Evolutionary conservation across 2,329 filamentous ascomycete genomes (phyloP).

Genomic region (Fusarium succisae): DNA sequence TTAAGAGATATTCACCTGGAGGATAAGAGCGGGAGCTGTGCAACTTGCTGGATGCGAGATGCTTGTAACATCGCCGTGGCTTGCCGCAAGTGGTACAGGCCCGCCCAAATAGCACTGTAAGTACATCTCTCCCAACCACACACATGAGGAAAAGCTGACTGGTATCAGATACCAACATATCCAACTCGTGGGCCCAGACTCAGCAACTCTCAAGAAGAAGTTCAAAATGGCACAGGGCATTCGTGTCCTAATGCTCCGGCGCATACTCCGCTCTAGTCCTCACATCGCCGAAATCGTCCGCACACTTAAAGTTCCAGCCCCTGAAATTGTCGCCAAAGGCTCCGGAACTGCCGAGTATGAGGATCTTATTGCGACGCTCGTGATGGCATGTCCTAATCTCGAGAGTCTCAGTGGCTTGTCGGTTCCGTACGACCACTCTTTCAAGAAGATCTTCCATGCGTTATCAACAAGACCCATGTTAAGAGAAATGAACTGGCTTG

Average conservation of each 20-base stretch:
- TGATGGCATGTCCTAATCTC: constrained; percentile 73
- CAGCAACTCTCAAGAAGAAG: constrained; percentile 63
- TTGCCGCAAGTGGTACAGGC: constrained; percentile 62
- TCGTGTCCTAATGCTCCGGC: constrained; percentile 65
- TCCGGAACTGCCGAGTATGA: constrained; percentile 60
- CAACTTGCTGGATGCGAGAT: constrained; percentile 73
- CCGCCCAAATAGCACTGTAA: constrained; percentile 62
- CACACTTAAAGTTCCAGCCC: constrained; percentile 62
- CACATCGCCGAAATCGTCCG: constrained; percentile 65
- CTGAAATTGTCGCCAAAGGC: constrained; percentile 52
- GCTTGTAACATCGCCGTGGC: constrained; percentile 60
- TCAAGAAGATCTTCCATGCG: constrained; percentile 66
- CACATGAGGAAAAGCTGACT: constrained; percentile 14
- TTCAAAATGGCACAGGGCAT: constrained; percentile 63
- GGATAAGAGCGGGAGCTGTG: constrained; percentile 61
- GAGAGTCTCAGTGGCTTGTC: constrained; percentile 66
- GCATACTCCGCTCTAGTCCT: constrained; percentile 64
- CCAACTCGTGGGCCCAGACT: constrained; percentile 67
- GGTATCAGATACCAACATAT: constrained; percentile 65
- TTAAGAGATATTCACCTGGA: constrained; percentile 62
- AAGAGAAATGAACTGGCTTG: constrained; percentile 67
- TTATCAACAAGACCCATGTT: constrained; percentile 65
- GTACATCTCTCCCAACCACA: constrained; percentile 30
- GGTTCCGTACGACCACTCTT: constrained; percentile 64
- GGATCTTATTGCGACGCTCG: constrained; percentile 65